phyloP scores from a whole-genome alignment of 108 stramenopile species.

The Aureococcus anophagefferens region DNA sequence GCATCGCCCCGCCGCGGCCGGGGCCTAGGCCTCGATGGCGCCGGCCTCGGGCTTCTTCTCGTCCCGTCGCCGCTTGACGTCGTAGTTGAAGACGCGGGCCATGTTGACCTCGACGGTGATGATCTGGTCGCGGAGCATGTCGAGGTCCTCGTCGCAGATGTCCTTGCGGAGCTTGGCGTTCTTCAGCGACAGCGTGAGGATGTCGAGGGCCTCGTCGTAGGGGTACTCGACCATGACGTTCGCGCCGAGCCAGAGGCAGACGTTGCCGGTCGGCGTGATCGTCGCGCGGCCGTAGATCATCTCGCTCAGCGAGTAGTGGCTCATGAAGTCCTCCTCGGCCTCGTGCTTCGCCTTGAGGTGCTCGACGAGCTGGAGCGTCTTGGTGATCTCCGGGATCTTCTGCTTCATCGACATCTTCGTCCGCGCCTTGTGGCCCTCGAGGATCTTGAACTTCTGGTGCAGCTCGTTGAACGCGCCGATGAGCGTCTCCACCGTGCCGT shows the following conservation, averaged over 20 bases:
- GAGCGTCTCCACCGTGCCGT: constrained; percentile 55
- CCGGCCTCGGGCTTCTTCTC: no score
- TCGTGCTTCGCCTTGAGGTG: constrained; percentile 57
- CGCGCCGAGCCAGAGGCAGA: constrained; percentile 96
- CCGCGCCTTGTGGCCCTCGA: constrained; percentile 28
- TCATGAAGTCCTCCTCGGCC: constrained; percentile 47
- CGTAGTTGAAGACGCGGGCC: constrained; percentile 92
- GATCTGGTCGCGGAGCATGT: constrained; percentile 83
- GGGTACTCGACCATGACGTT: constrained; percentile 98
- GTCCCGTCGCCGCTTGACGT: constrained; percentile 46
- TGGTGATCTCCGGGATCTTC: constrained; percentile 77
- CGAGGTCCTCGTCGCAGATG: constrained; percentile 63
- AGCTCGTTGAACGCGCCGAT: constrained; percentile 78
- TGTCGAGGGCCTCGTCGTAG: constrained; percentile 80
- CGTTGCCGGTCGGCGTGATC: constrained; percentile 61
- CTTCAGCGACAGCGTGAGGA: constrained; percentile 25
- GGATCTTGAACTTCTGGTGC: constrained; percentile 68
- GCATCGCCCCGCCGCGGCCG: no score
- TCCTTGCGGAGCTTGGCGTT: constrained; percentile 12
- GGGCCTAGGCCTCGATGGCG: no score
- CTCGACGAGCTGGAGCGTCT: constrained; percentile 60
- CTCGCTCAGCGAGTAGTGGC: constrained; percentile 85
- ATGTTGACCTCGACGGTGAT: constrained; percentile 95
- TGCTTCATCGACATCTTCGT: constrained; percentile 7
- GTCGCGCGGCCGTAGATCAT: constrained; percentile 88